A percentile compares a stretch with the other conserved stretches of the same genome.
phyloP scores from a whole-genome alignment of 495 filamentous ascomycete genomes.

The Xylaria telfairii region DNA sequence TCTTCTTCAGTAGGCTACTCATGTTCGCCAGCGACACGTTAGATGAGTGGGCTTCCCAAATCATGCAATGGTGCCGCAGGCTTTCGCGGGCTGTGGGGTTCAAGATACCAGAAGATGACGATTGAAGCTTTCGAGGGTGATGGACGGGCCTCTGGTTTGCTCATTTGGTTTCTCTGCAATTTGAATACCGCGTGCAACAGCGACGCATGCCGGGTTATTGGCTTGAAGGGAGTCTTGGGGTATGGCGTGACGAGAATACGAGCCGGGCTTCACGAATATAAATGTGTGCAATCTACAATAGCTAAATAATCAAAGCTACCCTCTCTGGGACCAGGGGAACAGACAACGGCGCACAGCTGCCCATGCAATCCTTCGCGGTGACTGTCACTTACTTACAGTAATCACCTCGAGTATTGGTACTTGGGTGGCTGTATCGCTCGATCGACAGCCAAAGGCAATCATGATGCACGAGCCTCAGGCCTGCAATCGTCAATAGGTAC shows the following conservation, averaged over 20 bases:
- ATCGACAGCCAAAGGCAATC: background rate
- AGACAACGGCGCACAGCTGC: background rate
- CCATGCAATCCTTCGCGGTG: too few relatives aligned
- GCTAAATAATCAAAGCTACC: background rate
- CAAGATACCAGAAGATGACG: constrained; percentile 27
- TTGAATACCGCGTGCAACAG: background rate
- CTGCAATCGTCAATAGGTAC: background rate
- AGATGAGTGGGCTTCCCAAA: constrained; percentile 43
- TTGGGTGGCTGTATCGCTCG: background rate
- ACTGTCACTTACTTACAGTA: too few relatives aligned
- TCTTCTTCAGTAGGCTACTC: constrained; percentile 55
- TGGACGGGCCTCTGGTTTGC: background rate
- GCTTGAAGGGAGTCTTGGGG: background rate
- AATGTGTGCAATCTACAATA: constrained; percentile 11
- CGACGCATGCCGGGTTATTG: background rate
- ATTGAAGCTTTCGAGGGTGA: background rate
- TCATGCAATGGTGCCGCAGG: constrained; percentile 27
- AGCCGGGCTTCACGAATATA: background rate
- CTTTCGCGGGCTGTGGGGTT: constrained; percentile 24
- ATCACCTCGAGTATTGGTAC: too few relatives aligned
- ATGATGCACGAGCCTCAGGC: background rate
- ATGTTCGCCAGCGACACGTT: constrained; percentile 58
- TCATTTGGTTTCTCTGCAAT: background rate
- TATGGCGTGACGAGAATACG: background rate
- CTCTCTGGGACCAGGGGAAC: too few relatives aligned